Percentiles rank a stretch among this genome's conserved stretches.
Conservation (phyloP, 768 basidiomycete genomes). For the Pulveroboletus sp. region DNA sequence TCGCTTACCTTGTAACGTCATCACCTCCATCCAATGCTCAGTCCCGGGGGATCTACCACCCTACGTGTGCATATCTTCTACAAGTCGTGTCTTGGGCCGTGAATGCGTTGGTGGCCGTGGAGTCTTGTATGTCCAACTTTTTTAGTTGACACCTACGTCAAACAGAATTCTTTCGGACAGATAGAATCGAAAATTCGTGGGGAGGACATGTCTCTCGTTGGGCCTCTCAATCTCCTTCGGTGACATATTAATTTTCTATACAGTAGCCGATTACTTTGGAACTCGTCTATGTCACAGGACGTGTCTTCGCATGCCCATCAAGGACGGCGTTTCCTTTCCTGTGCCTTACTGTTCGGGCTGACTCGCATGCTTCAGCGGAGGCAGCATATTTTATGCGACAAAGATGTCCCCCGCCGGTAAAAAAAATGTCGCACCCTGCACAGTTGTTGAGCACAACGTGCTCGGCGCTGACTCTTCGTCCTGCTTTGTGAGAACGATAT, state of each 20-base stretch:
- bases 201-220: neutral
- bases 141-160: neutral
- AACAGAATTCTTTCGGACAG: neutral
- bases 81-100: neutral
- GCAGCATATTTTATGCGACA: neutral
- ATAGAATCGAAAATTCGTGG: neutral
- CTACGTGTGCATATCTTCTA: too few relatives aligned
- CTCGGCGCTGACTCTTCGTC: neutral
- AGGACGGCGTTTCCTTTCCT: too few relatives aligned
- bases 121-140: neutral
- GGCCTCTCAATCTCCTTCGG: neutral
- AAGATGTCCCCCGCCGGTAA: neutral
- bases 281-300: too few relatives aligned
- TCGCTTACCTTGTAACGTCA: constrained; percentile 19
- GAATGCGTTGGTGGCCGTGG: neutral
- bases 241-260: neutral
- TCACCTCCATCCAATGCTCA: neutral
- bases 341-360: neutral
- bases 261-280: neutral
- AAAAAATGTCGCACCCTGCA: neutral
- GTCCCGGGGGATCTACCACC: neutral
- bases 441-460: neutral
- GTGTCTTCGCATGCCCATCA: too few relatives aligned
- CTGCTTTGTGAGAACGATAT: neutral
- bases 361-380: neutral